Percentiles rank a stretch among this genome's conserved stretches.
phyloP scores from a whole-genome alignment of 768 basidiomycete species.

The Tremella mesenterica region DNA sequence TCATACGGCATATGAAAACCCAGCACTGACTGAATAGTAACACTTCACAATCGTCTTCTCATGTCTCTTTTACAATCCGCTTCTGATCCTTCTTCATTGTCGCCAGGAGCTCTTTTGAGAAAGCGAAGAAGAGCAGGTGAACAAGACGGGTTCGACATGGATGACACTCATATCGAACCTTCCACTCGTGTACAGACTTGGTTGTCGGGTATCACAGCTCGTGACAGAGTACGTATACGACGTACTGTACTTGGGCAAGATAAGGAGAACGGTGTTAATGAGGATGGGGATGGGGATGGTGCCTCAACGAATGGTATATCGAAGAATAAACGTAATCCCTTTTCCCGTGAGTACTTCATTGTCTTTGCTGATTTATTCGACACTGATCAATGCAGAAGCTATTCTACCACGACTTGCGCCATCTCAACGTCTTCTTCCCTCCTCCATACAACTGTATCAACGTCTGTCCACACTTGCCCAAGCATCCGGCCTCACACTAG shows the following conservation, averaged over 20 bases:
- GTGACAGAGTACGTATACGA: constrained; percentile 22
- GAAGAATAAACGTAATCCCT: constrained; percentile 7
- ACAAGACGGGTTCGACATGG: constrained; percentile 25
- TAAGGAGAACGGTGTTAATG: constrained; percentile 9
- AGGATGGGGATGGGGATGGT: constrained; percentile 7
- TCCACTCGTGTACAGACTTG: constrained; percentile 20
- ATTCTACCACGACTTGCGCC: constrained; percentile 13
- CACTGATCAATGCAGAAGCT: constrained; percentile 13
- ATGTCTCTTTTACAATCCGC: constrained; percentile 30
- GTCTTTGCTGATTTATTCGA: no score
- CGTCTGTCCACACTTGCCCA: constrained; percentile 21
- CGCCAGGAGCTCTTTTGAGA: constrained; percentile 4
- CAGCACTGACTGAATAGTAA: constrained; percentile 19
- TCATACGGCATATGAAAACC: no score
- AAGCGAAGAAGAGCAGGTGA: constrained; percentile 21
- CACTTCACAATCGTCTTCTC: constrained; percentile 30
- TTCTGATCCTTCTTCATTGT: constrained; percentile 6
- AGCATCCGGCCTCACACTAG: constrained; percentile 13
- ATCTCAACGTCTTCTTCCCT: constrained; percentile 19
- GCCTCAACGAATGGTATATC: constrained; percentile 5
- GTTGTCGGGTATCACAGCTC: constrained; percentile 17
- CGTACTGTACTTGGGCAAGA: constrained; percentile 15
- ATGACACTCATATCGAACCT: constrained; percentile 24
- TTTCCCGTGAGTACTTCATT: constrained; percentile 7
- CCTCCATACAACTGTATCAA: constrained; percentile 22